Evolutionary conservation across 768 basidiomycete species (phyloP).

Genomic region (Tylopilus intermedius): DNA sequence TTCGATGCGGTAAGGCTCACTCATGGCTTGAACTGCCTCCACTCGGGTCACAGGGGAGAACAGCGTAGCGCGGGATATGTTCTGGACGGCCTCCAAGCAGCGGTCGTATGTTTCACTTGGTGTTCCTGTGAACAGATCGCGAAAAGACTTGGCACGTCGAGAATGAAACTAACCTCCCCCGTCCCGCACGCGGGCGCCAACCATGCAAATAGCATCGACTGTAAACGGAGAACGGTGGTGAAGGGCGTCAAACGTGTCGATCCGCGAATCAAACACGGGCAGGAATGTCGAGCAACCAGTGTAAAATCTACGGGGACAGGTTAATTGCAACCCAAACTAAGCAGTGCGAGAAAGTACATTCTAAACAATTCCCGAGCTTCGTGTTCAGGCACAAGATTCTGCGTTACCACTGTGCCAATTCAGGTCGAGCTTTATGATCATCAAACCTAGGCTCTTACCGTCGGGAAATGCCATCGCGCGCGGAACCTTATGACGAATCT

Average conservation of each 20-base stretch:
- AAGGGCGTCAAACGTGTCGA: constrained; percentile 84
- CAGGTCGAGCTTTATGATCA: background rate
- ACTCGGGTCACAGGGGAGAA: constrained; percentile 80
- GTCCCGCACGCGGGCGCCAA: constrained; percentile 84
- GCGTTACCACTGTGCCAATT: constrained; percentile 63
- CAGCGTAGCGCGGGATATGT: constrained; percentile 78
- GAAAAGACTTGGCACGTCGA: background rate
- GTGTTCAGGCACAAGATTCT: constrained; percentile 71
- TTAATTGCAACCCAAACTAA: constrained; percentile 12
- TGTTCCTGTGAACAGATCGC: constrained; percentile 43
- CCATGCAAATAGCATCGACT: constrained; percentile 89
- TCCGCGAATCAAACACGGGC: constrained; percentile 76
- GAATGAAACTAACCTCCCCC: constrained; percentile 62
- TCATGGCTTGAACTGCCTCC: constrained; percentile 93
- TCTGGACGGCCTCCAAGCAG: constrained; percentile 80
- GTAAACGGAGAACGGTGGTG: constrained; percentile 91
- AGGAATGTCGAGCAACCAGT: constrained; percentile 89
- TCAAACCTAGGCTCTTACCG: constrained; percentile 39
- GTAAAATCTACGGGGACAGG: constrained; percentile 59
- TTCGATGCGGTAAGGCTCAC: constrained; percentile 39
- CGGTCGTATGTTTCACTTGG: constrained; percentile 68
- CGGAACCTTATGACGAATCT: constrained; percentile 57
- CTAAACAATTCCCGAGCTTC: constrained; percentile 85
- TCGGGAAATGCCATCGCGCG: constrained; percentile 70
- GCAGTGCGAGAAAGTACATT: constrained; percentile 45